phyloP scores from a whole-genome alignment of 176 grass and related monocot species.

The Miscanthus lutarioriparius region DNA sequence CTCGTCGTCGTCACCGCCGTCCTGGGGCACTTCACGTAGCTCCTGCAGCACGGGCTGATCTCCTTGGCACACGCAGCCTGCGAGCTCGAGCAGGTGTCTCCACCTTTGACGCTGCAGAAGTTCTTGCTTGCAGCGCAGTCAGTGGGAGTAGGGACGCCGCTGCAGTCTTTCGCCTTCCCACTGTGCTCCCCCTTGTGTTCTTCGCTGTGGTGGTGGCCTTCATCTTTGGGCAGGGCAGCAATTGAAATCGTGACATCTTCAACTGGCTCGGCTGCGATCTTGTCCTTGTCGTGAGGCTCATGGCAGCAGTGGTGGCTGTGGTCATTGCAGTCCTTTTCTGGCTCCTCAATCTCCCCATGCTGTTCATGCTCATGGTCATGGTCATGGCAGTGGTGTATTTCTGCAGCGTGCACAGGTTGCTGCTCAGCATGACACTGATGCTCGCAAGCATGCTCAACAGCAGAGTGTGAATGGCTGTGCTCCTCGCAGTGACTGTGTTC shows the following conservation, averaged over 20 bases:
- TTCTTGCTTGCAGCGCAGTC: slow-evolving; percentile 19
- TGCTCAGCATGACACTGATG: slow-evolving; percentile 45
- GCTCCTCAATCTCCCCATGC: slow-evolving; percentile 35
- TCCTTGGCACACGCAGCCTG: slow-evolving; percentile 33
- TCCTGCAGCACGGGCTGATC: slow-evolving; percentile 55
- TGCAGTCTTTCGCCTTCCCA: slow-evolving; percentile 3
- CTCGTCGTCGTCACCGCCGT: not conserved
- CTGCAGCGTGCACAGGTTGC: not conserved
- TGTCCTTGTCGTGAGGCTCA: slow-evolving; percentile 32
- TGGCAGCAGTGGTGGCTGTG: slow-evolving; percentile 51
- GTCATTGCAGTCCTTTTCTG: slow-evolving; percentile 23
- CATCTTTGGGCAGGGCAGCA: not conserved
- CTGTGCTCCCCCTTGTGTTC: slow-evolving; percentile 28
- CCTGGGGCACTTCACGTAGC: slow-evolving; percentile 49
- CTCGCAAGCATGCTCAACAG: slow-evolving; percentile 30
- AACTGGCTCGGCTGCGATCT: slow-evolving; percentile 15
- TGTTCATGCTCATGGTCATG: slow-evolving; percentile 25
- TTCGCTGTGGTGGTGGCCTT: not conserved
- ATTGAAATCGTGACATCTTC: slow-evolving; percentile 44
- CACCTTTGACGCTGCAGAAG: slow-evolving; percentile 34
- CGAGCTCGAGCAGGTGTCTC: slow-evolving; percentile 43
- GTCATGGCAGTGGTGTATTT: slow-evolving; percentile 43
- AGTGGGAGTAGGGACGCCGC: not conserved
- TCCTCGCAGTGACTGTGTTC: slow-evolving; percentile 32
- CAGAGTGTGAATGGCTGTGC: slow-evolving; percentile 18